Evolutionary conservation across 2,329 filamentous ascomycete genomes (phyloP).

Genomic region (Fusarium vanettenii): DNA sequence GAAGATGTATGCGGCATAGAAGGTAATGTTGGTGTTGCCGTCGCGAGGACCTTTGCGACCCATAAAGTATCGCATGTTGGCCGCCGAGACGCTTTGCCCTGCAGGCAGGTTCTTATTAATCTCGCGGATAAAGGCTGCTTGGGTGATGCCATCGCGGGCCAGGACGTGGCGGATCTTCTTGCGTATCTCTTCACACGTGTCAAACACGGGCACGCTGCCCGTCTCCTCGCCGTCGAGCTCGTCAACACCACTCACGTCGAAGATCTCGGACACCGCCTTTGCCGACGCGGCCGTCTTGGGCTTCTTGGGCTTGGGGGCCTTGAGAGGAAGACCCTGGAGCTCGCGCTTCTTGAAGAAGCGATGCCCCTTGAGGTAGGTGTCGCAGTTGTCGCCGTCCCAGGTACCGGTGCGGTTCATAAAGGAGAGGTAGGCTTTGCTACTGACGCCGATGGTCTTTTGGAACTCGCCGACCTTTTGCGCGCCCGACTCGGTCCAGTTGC

Average conservation of each 20-base stretch:
- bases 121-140: constrained; percentile 63
- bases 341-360: constrained; percentile 64
- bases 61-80: constrained; percentile 62
- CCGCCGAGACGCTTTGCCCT: constrained; percentile 53
- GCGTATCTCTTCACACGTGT: constrained; percentile 68
- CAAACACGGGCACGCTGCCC: constrained; percentile 61
- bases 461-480: constrained; percentile 56
- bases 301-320: constrained; percentile 48
- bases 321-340: constrained; percentile 56
- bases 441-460: constrained; percentile 54
- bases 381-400: constrained; percentile 49
- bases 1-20: constrained; percentile 67
- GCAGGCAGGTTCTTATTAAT: constrained; percentile 56
- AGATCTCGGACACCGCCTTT: constrained; percentile 36
- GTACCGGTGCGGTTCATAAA: constrained; percentile 63
- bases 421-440: constrained; percentile 50
- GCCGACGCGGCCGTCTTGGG: constrained; percentile 39
- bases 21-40: constrained; percentile 62
- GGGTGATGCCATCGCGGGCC: constrained; percentile 56
- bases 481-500: constrained; percentile 39
- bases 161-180: constrained; percentile 66
- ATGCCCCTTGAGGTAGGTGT: constrained; percentile 51
- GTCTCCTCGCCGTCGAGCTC: constrained; percentile 59
- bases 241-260: constrained; percentile 55
- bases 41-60: constrained; percentile 58